Conservation (phyloP, 148 eudicot genomes). For the Rhododendron ferrugineum region DNA sequence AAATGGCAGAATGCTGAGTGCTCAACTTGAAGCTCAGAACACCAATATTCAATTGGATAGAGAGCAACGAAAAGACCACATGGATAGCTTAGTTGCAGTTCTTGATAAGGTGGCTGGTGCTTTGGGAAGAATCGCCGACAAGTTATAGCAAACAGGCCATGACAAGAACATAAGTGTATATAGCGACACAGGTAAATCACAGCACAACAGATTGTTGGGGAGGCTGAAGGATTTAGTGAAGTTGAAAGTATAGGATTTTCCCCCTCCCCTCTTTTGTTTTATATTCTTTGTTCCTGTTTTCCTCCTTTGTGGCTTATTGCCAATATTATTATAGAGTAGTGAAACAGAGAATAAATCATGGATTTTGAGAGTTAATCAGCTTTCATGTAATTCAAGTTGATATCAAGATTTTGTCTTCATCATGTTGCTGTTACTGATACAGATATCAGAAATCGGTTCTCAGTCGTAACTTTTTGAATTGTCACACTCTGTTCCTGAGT, state of each 20-base stretch:
- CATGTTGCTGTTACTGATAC: background rate
- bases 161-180: slow-evolving; percentile 15
- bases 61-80: slow-evolving; percentile 67
- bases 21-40: slow-evolving; percentile 79
- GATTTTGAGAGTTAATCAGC: slow-evolving; percentile 3
- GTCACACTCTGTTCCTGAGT: background rate
- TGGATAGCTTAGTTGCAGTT: slow-evolving; percentile 57
- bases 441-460: background rate
- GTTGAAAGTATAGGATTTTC: background rate
- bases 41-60: slow-evolving; percentile 52
- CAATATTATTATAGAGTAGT: slow-evolving; percentile 1
- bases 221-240: slow-evolving; percentile 11
- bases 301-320: slow-evolving; percentile 10
- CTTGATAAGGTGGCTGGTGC: slow-evolving; percentile 86
- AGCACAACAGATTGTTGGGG: slow-evolving; percentile 5
- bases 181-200: background rate
- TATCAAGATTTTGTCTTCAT: background rate
- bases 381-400: slow-evolving; percentile 5
- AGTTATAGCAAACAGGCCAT: slow-evolving; percentile 38
- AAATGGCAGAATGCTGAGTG: slow-evolving; percentile 53
- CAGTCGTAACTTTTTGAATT: background rate
- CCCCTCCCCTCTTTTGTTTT: background rate
- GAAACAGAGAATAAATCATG: slow-evolving; percentile 11
- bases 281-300: background rate
- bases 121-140: slow-evolving; percentile 85